Evolutionary conservation across 305 asterid genomes (phyloP), one percentile per base, ranked within the genome.

Genomic region (Striga hermonthica): DNA sequence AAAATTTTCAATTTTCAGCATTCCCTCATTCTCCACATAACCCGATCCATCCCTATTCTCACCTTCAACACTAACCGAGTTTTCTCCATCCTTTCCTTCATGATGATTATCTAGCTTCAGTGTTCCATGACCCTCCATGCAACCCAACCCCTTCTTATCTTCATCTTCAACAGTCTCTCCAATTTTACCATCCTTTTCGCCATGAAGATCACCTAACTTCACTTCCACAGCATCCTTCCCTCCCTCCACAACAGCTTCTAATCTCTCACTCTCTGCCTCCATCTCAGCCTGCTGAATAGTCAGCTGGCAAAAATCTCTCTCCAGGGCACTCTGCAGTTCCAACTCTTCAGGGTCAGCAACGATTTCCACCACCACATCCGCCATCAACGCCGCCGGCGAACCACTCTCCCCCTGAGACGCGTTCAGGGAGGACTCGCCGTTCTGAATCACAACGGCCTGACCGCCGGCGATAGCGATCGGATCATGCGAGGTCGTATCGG

Each of bases 241-340:
- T 57, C 52, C 72, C 15, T 36, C 63, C 22, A 15, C 64, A 62
- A 10, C 57, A 50, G 56, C 22, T 31, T 14, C 57, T 15, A 37
- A 62, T 63, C 45, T 47, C 59, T 62, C 65, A 22, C 14, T 28
- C 14, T 48, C 68, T 22, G 65, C 64, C 74, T 82, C 85, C 62
- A 75, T 79, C 62, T 79, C 77, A 34, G 84, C 83, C 69, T 48
- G 78, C 69, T 66, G 68, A 28, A 74, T 58, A 40, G 73, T 74
- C 5, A 82, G 78, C 77, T 62, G 76, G 13, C 16, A 60, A 9
- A 82, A 65, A 67, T 82, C 83, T 15, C 80, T 80, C 64, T 82
- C 85, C 60, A 78, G 70, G 38, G 79, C 69, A 65, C 61, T 65
- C 13, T 54, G 66, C 1, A 75, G 62, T 16, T 74, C 74, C 60